These are phyloP conservation scores for Juncus inflexus DNA, from an alignment of 176 grass and related monocot species.

Conservation along the genomic window DNA sequence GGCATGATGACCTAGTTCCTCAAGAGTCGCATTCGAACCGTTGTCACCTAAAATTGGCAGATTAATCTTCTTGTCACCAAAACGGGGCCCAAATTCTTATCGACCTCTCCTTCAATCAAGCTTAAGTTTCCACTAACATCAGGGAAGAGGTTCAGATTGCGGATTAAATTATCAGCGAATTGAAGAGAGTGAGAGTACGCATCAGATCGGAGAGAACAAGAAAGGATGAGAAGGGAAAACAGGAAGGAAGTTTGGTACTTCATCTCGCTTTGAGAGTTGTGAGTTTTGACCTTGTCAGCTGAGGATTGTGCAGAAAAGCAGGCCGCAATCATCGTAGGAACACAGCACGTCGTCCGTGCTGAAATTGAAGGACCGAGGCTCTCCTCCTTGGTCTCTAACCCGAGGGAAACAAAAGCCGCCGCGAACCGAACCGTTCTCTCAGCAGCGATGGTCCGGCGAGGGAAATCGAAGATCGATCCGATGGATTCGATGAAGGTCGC, in stretches of 20 bases:
- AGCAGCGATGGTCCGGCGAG: conserved; percentile 39
- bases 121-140: conserved; percentile 11
- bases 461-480: conserved; percentile 61
- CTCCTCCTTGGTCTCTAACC: conserved; percentile 10
- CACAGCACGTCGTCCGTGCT: too few species aligned
- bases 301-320: too few species aligned
- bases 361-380: too few species aligned
- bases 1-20: conserved; percentile 43
- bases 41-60: conserved; percentile 36
- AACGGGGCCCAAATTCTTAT: conserved; percentile 10
- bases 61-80: conserved; percentile 35
- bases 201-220: too few species aligned
- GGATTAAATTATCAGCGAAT: conserved; percentile 40
- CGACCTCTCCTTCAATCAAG: conserved; percentile 4
- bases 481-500: conserved; percentile 45
- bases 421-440: conserved; percentile 61
- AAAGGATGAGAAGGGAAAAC: too few species aligned
- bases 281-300: too few species aligned
- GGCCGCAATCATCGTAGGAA: too few species aligned
- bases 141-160: conserved; percentile 49
- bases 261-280: too few species aligned
- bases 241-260: too few species aligned
- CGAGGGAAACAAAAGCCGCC: conserved; percentile 44
- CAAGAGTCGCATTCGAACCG: conserved; percentile 28
- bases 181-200: conserved; percentile 12